These are phyloP conservation scores for Erysimum cheiranthoides DNA, from an alignment of 345 rosid species.

Conservation along the genomic window DNA sequence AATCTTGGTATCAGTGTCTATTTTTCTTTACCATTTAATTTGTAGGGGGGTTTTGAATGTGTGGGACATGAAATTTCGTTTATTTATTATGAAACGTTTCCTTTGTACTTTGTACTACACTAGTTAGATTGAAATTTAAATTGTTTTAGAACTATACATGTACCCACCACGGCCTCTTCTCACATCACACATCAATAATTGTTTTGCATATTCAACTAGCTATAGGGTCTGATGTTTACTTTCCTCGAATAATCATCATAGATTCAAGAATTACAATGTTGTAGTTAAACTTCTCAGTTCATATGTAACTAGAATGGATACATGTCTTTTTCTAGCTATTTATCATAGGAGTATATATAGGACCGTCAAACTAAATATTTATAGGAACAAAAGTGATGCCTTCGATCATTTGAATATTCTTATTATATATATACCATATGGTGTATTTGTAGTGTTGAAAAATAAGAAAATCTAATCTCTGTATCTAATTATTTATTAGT, in stretches of 20 bases:
- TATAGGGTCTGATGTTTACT: conserved; percentile 22
- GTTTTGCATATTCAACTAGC: conserved; percentile 20
- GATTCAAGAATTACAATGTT: background rate
- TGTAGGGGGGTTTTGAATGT: background rate
- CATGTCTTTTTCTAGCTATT: background rate
- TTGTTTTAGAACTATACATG: conserved; percentile 28
- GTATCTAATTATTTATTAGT: background rate
- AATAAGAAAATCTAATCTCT: background rate
- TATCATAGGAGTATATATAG: background rate
- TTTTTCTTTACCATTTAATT: background rate
- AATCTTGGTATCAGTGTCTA: conserved; percentile 19
- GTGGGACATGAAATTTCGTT: conserved; percentile 30
- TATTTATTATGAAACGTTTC: conserved; percentile 33
- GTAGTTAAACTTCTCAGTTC: conserved; percentile 21
- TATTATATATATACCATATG: background rate
- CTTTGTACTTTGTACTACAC: conserved; percentile 34
- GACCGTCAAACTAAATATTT: background rate
- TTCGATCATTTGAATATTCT: background rate
- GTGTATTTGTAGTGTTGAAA: background rate
- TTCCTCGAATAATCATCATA: background rate
- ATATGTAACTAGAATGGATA: conserved; percentile 24
- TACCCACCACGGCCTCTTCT: conserved; percentile 40
- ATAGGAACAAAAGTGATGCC: background rate
- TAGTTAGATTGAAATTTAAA: conserved; percentile 42
- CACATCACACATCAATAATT: conserved; percentile 41